Conservation (phyloP, 2,329 filamentous ascomycete species). For the Talaromyces sp. region DNA sequence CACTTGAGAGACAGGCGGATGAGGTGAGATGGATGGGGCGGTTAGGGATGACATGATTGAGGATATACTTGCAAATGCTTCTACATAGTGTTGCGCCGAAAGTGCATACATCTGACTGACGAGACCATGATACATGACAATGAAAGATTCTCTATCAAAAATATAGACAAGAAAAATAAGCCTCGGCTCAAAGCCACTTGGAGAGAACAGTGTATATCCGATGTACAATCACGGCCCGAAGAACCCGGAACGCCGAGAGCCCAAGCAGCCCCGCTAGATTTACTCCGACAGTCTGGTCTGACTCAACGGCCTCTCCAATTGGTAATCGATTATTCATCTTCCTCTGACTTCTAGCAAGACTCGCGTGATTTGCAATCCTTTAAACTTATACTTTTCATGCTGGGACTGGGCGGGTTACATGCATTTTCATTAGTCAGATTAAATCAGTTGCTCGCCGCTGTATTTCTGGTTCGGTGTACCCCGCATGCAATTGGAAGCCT, state of each 20-base stretch:
- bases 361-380: slow-evolving; percentile 3
- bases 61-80: not conserved
- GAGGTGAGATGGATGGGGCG: slow-evolving; percentile 72
- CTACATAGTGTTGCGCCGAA: not conserved
- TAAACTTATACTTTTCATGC: not conserved
- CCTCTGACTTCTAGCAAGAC: not conserved
- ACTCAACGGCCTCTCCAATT: slow-evolving; percentile 4
- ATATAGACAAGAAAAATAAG: not conserved
- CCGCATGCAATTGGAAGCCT: not conserved
- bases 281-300: not conserved
- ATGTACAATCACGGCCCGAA: not conserved
- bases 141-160: not conserved
- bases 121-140: slow-evolving; percentile 6
- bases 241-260: not conserved
- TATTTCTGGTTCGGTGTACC: not conserved
- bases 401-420: not conserved
- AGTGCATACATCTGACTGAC: not conserved
- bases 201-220: not conserved
- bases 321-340: slow-evolving; percentile 10
- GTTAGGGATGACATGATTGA: slow-evolving; percentile 49
- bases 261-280: not conserved
- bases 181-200: not conserved
- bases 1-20: slow-evolving; percentile 72
- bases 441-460: not conserved
- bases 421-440: not conserved